Conservation (phyloP, 306 rosid species). For the Dryas drummondii region DNA sequence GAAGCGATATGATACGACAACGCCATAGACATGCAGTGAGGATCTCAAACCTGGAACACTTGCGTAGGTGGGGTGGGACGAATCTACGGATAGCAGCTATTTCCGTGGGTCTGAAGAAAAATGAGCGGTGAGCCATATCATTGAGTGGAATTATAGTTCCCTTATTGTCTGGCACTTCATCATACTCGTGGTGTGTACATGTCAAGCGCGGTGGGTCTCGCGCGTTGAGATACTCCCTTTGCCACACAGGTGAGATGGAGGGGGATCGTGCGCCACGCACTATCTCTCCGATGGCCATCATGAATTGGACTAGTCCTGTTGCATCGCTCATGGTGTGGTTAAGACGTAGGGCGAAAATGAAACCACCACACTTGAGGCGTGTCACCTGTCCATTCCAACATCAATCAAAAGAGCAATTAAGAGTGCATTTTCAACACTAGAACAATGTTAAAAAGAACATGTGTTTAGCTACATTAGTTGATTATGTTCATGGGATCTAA, state of each 20-base stretch:
- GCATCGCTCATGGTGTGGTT: slow-evolving; percentile 62
- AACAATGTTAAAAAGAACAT: too few relatives aligned
- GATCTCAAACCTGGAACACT: slow-evolving; percentile 46
- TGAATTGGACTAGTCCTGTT: slow-evolving; percentile 45
- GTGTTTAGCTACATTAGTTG: too few relatives aligned
- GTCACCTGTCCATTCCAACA: slow-evolving; percentile 26
- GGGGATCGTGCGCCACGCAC: slow-evolving; percentile 44
- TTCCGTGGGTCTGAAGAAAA: slow-evolving; percentile 48
- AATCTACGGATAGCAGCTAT: slow-evolving; percentile 39
- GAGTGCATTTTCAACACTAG: too few relatives aligned
- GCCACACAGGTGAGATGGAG: slow-evolving; percentile 38
- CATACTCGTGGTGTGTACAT: slow-evolving; percentile 46
- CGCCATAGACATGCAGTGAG: slow-evolving; percentile 58
- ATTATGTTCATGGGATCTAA: too few relatives aligned
- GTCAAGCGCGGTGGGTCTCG: slow-evolving; percentile 44
- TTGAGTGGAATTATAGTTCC: slow-evolving; percentile 45
- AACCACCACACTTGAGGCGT: slow-evolving; percentile 50
- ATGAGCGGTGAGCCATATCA: slow-evolving; percentile 50
- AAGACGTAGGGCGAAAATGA: slow-evolving; percentile 45
- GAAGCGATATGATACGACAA: slow-evolving; percentile 46
- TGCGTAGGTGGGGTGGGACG: slow-evolving; percentile 25
- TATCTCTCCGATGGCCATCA: slow-evolving; percentile 44
- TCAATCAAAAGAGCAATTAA: background rate
- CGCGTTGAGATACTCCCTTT: slow-evolving; percentile 37
- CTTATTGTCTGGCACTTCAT: slow-evolving; percentile 37